Evolutionary conservation across 331 rosid species (phyloP).

Genomic region (Telfairia occidentalis): DNA sequence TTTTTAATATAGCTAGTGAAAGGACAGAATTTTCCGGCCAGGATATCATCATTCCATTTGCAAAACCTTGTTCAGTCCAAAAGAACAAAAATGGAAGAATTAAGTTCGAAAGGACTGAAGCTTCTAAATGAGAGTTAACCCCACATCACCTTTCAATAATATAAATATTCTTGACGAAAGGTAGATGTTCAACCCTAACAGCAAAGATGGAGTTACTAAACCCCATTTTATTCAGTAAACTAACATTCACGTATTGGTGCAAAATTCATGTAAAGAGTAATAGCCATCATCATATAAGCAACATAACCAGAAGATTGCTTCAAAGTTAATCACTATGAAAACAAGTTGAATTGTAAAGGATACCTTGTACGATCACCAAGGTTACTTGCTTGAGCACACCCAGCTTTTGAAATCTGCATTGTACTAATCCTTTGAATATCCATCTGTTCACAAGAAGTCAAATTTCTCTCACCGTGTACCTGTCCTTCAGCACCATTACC

Average conservation of each 20-base stretch:
- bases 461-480: slow-evolving; percentile 32
- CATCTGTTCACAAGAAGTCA: slow-evolving; percentile 44
- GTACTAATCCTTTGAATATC: slow-evolving; percentile 51
- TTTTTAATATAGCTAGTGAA: not conserved
- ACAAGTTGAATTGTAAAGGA: slow-evolving; percentile 27
- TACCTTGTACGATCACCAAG: slow-evolving; percentile 36
- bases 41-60: not conserved
- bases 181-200: slow-evolving; percentile 2
- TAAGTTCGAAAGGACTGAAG: not conserved
- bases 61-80: not conserved
- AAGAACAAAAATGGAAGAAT: not conserved
- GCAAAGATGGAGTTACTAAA: not conserved
- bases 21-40: not conserved
- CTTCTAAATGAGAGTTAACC: not conserved
- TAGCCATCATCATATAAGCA: not conserved
- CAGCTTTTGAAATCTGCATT: slow-evolving; percentile 44
- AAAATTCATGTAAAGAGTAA: not conserved
- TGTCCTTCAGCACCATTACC: slow-evolving; percentile 39
- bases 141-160: not conserved
- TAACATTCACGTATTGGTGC: not conserved
- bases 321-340: not conserved
- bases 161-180: not conserved
- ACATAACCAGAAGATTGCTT: not conserved
- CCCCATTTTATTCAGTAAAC: not conserved
- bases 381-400: slow-evolving; percentile 32